Evolutionary conservation across 352 stramenopile species (phyloP).

Genomic region (Phytophthora aleatoria): DNA sequence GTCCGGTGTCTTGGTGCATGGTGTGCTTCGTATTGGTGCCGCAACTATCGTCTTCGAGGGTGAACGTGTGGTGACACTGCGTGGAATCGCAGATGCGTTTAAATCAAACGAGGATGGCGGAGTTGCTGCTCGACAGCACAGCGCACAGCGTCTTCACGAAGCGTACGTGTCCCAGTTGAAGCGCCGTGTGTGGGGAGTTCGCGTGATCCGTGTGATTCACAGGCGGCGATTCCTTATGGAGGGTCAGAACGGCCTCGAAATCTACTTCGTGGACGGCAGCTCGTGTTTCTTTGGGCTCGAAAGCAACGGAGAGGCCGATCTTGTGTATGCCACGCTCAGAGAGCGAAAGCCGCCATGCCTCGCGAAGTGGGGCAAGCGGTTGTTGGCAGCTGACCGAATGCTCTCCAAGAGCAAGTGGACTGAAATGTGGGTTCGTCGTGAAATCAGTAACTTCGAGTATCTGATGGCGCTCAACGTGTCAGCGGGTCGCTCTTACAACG

Average conservation of each 20-base stretch:
- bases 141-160: constrained; percentile 49
- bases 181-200: constrained; percentile 76
- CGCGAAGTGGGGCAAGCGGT: constrained; percentile 75
- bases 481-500: constrained; percentile 96
- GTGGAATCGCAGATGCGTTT: constrained; percentile 56
- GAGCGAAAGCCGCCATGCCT: constrained; percentile 85
- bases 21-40: constrained; percentile 70
- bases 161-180: constrained; percentile 74
- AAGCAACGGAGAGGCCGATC: constrained; percentile 64
- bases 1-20: constrained; percentile 74
- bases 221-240: constrained; percentile 79
- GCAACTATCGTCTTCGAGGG: constrained; percentile 85
- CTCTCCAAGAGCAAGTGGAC: constrained; percentile 87
- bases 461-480: constrained; percentile 96
- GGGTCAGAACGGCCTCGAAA: constrained; percentile 69
- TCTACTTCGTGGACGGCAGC: constrained; percentile 88
- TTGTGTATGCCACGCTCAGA: constrained; percentile 78
- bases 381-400: constrained; percentile 73
- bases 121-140: constrained; percentile 30
- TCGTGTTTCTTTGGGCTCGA: constrained; percentile 81
- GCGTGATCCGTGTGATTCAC: constrained; percentile 82
- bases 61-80: constrained; percentile 71
- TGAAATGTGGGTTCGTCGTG: constrained; percentile 84
- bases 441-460: constrained; percentile 96
- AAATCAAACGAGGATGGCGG: constrained; percentile 49